Evolutionary conservation across 2,329 filamentous ascomycete genomes (phyloP), one percentile per base, ranked within the genome.

Genomic region (Diaporthe ilicicola): DNA sequence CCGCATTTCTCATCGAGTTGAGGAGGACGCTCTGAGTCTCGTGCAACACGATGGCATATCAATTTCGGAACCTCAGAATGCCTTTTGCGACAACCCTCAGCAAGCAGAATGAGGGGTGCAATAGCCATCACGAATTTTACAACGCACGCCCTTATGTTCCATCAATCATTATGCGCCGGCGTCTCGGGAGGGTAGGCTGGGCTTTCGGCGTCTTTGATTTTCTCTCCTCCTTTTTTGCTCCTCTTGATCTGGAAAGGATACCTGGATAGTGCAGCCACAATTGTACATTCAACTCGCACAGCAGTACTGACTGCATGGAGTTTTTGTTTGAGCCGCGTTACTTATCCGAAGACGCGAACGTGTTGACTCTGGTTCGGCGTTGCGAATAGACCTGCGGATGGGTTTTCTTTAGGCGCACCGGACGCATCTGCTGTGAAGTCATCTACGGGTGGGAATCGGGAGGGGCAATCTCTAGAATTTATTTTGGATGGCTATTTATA

Each of bases 161-260:
- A 39, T 32, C 34, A 32, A 59, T 51, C 32, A 70, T 69, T n/a
- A n/a, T 56, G 55, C 46, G 42, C 42, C 32, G 66, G 66, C 55
- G 66, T 68, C 34, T 59, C 24, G 53, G 42, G 42, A 59, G 42
- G 66, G 12, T 24, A n/a, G 24, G 15, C n/a, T 51, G 19, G 66
- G 42, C 59, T 9, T 12, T 22, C 7, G 55, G 66, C 53, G 66
- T 59, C 59, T 59, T 19, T 55, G n/a, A 6, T 48, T n/a, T 12
- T 62, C 3, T 42, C 48, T 12, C 34, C 6, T 22, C 1, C 32
- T 51, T 48, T 48, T 12, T 27, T 59, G 34, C n/a, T 50, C 15
- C 15, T 59, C 37, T 29, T 24, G 59, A 37, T 19, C 17, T 24
- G 44, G 59, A 42, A 51, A 22, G 65, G 44, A 59, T 68, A 51